These are phyloP conservation scores for Pseudogymnoascus sp. DNA, from an alignment of 2,329 filamentous ascomycete genomes.

Conservation along the genomic window DNA sequence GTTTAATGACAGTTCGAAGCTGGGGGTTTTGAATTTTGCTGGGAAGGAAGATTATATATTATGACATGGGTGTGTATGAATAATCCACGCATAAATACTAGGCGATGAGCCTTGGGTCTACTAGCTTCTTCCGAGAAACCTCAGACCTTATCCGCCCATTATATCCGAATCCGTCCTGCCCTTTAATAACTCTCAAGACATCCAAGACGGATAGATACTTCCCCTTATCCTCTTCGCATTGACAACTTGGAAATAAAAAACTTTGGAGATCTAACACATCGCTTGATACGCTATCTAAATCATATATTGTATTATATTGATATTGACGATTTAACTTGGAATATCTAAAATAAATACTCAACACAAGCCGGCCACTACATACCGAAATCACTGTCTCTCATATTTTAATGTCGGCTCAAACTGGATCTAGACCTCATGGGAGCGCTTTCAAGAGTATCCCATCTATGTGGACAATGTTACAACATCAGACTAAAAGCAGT, in stretches of 20 bases:
- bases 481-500: not conserved
- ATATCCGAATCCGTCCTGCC: constrained; percentile 44
- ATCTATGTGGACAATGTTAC: not conserved
- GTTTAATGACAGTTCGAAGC: not conserved
- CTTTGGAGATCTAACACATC: constrained; percentile 27
- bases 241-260: constrained; percentile 70
- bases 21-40: not conserved
- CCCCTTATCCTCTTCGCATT: constrained; percentile 49
- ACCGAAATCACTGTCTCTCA: not conserved
- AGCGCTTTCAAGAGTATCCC: no score
- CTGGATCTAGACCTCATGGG: not conserved
- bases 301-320: no score
- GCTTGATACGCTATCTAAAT: constrained; percentile 67
- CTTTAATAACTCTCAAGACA: constrained; percentile 42
- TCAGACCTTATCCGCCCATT: constrained; percentile 53
- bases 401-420: not conserved
- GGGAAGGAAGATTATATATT: not conserved
- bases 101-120: constrained; percentile 29
- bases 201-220: constrained; percentile 50
- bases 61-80: not conserved
- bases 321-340: not conserved
- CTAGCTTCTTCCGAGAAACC: constrained; percentile 46
- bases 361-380: not conserved
- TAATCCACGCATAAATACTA: not conserved
- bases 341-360: not conserved